phyloP scores from a whole-genome alignment of 352 stramenopile species.

The Pythium aquatile region DNA sequence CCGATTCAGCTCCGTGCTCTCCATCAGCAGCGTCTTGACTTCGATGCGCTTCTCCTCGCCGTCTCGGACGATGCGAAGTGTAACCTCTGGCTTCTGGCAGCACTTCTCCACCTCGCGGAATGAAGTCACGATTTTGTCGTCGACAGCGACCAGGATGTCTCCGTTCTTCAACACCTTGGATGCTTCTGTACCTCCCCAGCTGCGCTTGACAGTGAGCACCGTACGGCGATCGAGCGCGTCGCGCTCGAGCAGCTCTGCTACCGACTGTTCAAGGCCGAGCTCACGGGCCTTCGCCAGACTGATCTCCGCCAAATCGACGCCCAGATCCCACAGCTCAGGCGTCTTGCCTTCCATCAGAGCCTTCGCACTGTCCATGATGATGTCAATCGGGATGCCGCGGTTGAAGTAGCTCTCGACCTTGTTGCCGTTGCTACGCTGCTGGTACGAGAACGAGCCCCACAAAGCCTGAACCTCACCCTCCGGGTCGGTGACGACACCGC shows the following conservation, averaged over 20 bases:
- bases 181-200: conserved; percentile 74
- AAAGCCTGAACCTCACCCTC: conserved; percentile 77
- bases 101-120: conserved; percentile 86
- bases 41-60: conserved; percentile 62
- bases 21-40: conserved; percentile 78
- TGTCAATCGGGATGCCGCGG: conserved; percentile 81
- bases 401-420: conserved; percentile 89
- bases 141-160: conserved; percentile 85
- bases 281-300: conserved; percentile 87
- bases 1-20: conserved; percentile 87
- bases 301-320: conserved; percentile 86
- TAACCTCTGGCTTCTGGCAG: conserved; percentile 73
- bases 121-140: conserved; percentile 80
- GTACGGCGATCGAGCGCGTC: conserved; percentile 66
- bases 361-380: conserved; percentile 86
- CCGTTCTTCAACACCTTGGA: conserved; percentile 72
- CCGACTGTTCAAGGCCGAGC: conserved; percentile 77
- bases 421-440: conserved; percentile 65
- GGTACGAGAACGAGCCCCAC: conserved; percentile 87
- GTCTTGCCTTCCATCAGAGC: conserved; percentile 66
- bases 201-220: conserved; percentile 76
- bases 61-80: conserved; percentile 86
- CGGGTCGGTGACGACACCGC: conserved; percentile 72
- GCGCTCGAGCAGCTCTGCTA: conserved; percentile 75
- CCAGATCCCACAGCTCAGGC: conserved; percentile 78